Conservation (phyloP, 2,329 filamentous ascomycete species). For the Penicillium sp. region DNA sequence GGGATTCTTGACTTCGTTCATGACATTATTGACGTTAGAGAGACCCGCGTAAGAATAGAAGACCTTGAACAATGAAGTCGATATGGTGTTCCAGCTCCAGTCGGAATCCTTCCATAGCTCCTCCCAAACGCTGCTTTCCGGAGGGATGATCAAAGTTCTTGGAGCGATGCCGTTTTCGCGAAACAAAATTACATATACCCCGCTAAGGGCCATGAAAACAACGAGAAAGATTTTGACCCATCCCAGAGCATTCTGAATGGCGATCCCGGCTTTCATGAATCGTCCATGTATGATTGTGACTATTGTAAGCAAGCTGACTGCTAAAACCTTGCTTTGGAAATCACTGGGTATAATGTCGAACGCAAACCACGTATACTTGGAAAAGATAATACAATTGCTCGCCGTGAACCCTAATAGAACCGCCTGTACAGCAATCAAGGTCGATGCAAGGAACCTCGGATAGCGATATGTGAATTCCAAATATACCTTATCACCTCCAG, state of each 20-base stretch:
- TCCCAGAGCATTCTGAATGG: conserved; percentile 58
- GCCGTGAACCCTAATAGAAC: conserved; percentile 64
- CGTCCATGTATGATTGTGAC: conserved; percentile 59
- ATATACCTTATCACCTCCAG: conserved; percentile 67
- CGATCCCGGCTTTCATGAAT: conserved; percentile 55
- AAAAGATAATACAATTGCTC: conserved; percentile 67
- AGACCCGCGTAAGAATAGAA: conserved; percentile 67
- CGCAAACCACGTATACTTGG: conserved; percentile 61
- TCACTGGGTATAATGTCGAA: conserved; percentile 51
- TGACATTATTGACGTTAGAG: conserved; percentile 64
- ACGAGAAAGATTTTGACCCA: conserved; percentile 62
- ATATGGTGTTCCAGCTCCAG: conserved; percentile 66
- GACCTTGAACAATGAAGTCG: conserved; percentile 60
- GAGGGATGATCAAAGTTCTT: neutral
- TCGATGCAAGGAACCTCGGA: conserved; percentile 62
- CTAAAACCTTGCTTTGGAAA: conserved; percentile 52
- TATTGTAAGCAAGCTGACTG: conserved; percentile 52
- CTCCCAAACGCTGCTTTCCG: conserved; percentile 39
- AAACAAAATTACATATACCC: conserved; percentile 56
- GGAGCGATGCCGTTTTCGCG: conserved; percentile 18
- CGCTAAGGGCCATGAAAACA: conserved; percentile 58
- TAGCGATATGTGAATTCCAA: conserved; percentile 64
- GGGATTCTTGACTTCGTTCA: conserved; percentile 68
- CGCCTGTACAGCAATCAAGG: conserved; percentile 60
- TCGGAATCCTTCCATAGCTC: conserved; percentile 61